phyloP scores from a whole-genome alignment of 495 filamentous ascomycete genomes.

The Oidiodendron maius region DNA sequence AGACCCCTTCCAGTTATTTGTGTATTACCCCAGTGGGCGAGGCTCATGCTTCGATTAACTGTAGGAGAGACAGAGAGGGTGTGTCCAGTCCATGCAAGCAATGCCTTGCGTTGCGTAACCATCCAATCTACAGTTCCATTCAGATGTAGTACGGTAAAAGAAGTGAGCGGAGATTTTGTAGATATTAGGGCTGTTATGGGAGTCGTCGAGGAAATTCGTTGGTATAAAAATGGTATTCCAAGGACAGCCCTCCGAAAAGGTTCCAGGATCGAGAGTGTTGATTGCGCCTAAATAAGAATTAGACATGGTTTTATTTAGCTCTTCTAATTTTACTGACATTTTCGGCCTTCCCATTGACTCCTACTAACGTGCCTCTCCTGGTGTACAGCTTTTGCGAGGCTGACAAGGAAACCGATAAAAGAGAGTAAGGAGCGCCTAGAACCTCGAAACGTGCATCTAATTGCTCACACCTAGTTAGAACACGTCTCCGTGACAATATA shows the following conservation, averaged over 20 bases:
- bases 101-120: constrained; percentile 72
- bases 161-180: constrained; percentile 75
- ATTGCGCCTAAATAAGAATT: constrained; percentile 52
- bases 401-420: constrained; percentile 87
- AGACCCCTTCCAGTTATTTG: constrained; percentile 81
- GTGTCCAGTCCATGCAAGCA: constrained; percentile 95
- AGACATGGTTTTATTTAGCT: too few relatives aligned
- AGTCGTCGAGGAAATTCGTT: constrained; percentile 76
- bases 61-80: constrained; percentile 69
- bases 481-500: neutral
- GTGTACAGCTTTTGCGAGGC: constrained; percentile 92
- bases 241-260: constrained; percentile 71
- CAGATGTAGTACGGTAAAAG: constrained; percentile 79
- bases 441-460: constrained; percentile 93
- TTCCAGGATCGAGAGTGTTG: constrained; percentile 79
- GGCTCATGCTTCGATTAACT: constrained; percentile 65
- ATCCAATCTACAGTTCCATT: constrained; percentile 98
- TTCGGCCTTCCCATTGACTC: constrained; percentile 80
- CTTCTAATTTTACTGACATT: constrained; percentile 54
- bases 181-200: constrained; percentile 83
- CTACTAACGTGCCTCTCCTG: constrained; percentile 82
- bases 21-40: constrained; percentile 89
- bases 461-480: constrained; percentile 10
- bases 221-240: constrained; percentile 91
- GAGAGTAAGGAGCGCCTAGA: constrained; percentile 78